Evolutionary conservation across 2,329 filamentous ascomycete species (phyloP), one percentile per base, ranked within the genome.

Genomic region (Aspergillus fijiensis): DNA sequence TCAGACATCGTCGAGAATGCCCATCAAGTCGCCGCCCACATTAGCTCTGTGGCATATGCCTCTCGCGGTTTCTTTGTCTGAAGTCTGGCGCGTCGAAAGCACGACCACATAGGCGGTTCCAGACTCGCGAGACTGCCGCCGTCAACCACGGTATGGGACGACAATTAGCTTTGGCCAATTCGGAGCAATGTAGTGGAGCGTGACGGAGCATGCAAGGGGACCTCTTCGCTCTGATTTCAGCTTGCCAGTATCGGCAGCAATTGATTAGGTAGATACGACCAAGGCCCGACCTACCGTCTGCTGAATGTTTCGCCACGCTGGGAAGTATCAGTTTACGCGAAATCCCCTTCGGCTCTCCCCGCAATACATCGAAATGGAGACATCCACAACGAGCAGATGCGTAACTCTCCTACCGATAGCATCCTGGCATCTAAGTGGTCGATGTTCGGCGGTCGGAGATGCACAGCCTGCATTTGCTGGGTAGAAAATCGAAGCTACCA

Each of bases 61-160:
- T 45, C 39, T 35, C 11, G 33, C 33, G 12, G 5, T 23, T 55
- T 33, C 42, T 55, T 55, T 55, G 53, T 55, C 48, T 23, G 16
- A 29, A 47, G 27, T 21, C 19, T 4, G 1, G 33, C 51, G 23
- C 14, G 12, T 42, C 51, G 16, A 23, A 31, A 23, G 33, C 33
- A 25, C 21, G 51, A 42, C n/a, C 51, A 47, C 25, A 55, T 4
- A 27, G 27, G 42, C 25, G 53, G 53, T 48, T 55, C 53, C 53
- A 55, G 53, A 48, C 42, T 31, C 53, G 23, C 31, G 27, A n/a
- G n/a, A n/a, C 10, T 35, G 21, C 25, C 39, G 53, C 42, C 4
- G 14, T 39, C n/a, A 21, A 53, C 51, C 51, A 53, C 10, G 51
- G 51, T 45, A 45, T 39, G 21, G 12, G 23, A 47, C 1, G 51